Evolutionary conservation across 768 basidiomycete genomes (phyloP).

Genomic region (Mycena venus): DNA sequence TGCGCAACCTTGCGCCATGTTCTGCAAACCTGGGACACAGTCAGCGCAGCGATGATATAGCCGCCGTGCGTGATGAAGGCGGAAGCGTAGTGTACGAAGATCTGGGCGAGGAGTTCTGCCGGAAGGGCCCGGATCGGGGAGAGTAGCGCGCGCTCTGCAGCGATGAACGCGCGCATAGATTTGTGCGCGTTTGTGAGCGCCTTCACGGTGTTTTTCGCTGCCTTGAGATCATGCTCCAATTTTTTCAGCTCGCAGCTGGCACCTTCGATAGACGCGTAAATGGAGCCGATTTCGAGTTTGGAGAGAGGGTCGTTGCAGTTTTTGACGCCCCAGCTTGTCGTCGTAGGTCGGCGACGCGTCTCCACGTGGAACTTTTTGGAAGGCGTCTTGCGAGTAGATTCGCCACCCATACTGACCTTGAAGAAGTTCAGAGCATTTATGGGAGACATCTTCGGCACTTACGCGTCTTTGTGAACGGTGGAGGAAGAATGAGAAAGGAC

Average conservation of each 20-base stretch:
- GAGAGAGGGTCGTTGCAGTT: slow-evolving; percentile 10
- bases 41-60: slow-evolving; percentile 6
- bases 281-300: slow-evolving; percentile 8
- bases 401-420: neutral
- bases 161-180: neutral
- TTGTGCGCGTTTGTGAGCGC: neutral
- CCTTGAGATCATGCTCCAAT: neutral
- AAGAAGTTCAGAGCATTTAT: neutral
- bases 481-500: neutral
- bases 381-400: neutral
- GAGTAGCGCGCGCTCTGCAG: slow-evolving; percentile 13
- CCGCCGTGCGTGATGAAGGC: neutral
- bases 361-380: neutral
- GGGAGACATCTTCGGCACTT: neutral
- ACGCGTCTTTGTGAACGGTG: neutral
- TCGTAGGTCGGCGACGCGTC: slow-evolving; percentile 6
- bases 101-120: neutral
- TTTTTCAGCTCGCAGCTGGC: neutral
- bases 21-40: slow-evolving; percentile 1
- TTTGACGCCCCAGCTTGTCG: slow-evolving; percentile 12
- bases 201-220: neutral
- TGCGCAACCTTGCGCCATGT: slow-evolving; percentile 4
- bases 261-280: neutral
- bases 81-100: neutral
- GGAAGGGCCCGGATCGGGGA: slow-evolving; percentile 8